Evolutionary conservation across 768 basidiomycete species (phyloP).

Genomic region (Cantharellus anzutake): DNA sequence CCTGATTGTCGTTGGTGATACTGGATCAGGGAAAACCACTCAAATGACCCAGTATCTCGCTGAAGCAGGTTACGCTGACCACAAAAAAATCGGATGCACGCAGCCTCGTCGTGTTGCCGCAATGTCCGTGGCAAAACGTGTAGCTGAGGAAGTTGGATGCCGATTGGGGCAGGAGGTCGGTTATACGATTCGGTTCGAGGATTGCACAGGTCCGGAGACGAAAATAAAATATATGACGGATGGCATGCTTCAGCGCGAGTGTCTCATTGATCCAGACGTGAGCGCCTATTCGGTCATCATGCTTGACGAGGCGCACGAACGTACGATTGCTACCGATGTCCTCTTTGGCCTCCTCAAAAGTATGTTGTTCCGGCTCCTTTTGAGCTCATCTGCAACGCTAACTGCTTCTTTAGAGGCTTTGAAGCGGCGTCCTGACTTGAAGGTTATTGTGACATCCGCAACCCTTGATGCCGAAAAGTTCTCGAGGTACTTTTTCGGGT

Average conservation of each 20-base stretch:
- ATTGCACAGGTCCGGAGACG: constrained; percentile 96
- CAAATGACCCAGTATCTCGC: constrained; percentile 99
- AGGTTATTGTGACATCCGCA: constrained; percentile 95
- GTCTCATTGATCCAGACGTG: constrained; percentile 85
- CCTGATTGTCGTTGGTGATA: constrained; percentile 95
- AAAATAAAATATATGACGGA: constrained; percentile 99
- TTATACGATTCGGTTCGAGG: constrained; percentile 98
- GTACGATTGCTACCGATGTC: constrained; percentile 97
- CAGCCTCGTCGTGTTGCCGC: constrained; percentile 99
- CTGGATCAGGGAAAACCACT: constrained; percentile 96
- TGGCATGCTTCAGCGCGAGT: constrained; percentile 97
- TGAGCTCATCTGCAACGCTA: constrained; percentile 16
- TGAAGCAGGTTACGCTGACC: constrained; percentile 83
- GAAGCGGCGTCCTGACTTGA: constrained; percentile 85
- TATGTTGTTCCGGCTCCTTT: constrained; percentile 17
- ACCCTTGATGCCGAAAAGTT: constrained; percentile 99
- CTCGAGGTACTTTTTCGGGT: constrained; percentile 96
- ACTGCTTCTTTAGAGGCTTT: constrained; percentile 51
- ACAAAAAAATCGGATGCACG: constrained; percentile 84
- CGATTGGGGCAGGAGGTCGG: constrained; percentile 94
- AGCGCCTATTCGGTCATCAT: constrained; percentile 89
- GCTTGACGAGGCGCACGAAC: constrained; percentile 97
- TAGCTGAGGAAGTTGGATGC: constrained; percentile 95
- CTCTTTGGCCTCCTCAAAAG: constrained; percentile 91
- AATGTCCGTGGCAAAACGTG: constrained; percentile 98